These are phyloP conservation scores for Ganoderma lingzhi DNA, from an alignment of 1,284 basidiomycete genomes.

Conservation along the genomic window DNA sequence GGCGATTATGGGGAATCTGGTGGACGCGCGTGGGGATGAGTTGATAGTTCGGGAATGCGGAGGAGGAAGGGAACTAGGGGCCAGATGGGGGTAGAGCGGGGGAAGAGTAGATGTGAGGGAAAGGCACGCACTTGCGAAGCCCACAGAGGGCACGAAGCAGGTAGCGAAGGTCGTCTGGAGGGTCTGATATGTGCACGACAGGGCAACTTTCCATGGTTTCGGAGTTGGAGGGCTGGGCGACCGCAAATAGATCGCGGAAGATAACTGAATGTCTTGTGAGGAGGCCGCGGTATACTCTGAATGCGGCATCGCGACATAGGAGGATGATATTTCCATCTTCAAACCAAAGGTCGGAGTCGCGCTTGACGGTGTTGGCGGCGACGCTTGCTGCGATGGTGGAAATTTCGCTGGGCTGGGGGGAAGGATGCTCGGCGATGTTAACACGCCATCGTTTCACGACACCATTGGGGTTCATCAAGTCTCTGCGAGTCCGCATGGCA, in stretches of 20 bases:
- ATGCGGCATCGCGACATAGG: conserved; percentile 31
- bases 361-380: conserved; percentile 29
- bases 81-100: background rate
- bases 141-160: conserved; percentile 33
- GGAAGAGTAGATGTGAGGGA: background rate
- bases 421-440: conserved; percentile 28
- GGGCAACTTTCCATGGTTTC: conserved; percentile 36
- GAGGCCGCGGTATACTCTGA: conserved; percentile 37
- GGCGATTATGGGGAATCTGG: conserved; percentile 29
- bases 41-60: background rate
- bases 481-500: conserved; percentile 23
- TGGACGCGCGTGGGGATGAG: background rate
- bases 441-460: conserved; percentile 34
- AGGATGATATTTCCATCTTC: conserved; percentile 42
- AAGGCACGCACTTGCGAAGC: conserved; percentile 27
- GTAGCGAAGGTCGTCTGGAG: conserved; percentile 31
- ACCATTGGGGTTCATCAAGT: conserved; percentile 29
- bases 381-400: conserved; percentile 24
- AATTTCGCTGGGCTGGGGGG: conserved; percentile 29
- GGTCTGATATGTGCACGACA: conserved; percentile 34
- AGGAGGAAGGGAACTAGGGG: background rate
- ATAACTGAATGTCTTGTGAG: conserved; percentile 37
- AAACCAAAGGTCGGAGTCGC: conserved; percentile 37
- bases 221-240: conserved; percentile 30
- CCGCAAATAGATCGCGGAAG: conserved; percentile 38